These are phyloP conservation scores for Takashimella tepidaria DNA, from an alignment of 1,284 basidiomycete genomes.

Conservation along the genomic window DNA sequence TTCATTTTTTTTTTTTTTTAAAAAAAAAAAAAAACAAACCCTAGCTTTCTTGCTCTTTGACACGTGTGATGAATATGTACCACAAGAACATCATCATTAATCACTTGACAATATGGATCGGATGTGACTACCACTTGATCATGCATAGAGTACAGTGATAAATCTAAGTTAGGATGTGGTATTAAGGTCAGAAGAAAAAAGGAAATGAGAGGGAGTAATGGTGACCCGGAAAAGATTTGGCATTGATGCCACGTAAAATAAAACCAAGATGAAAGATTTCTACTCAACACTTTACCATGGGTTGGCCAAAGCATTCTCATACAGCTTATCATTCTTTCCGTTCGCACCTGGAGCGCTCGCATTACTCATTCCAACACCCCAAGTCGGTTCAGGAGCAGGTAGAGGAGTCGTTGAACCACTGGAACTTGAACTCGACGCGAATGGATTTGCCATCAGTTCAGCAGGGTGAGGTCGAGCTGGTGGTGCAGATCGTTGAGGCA, in stretches of 20 bases:
- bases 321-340: not conserved
- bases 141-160: not conserved
- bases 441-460: constrained; percentile 21
- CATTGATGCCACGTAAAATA: no score
- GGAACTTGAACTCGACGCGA: not conserved
- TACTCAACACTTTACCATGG: not conserved
- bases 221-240: no score
- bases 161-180: not conserved
- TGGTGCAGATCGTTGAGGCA: constrained; percentile 26
- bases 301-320: not conserved
- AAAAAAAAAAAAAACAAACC: no score
- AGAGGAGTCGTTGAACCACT: not conserved
- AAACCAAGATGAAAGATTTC: not conserved
- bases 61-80: no score
- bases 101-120: not conserved
- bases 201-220: not conserved
- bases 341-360: not conserved
- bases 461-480: constrained; percentile 43
- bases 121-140: not conserved
- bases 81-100: no score
- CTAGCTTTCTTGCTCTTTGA: no score
- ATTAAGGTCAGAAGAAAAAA: not conserved
- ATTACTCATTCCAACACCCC: not conserved
- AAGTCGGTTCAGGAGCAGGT: not conserved
- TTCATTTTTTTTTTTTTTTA: no score